Percentiles rank a stretch among this genome's conserved stretches.
Evolutionary conservation across 257 asterid species (phyloP).

Genomic region (Nicotiana obtusifolia): DNA sequence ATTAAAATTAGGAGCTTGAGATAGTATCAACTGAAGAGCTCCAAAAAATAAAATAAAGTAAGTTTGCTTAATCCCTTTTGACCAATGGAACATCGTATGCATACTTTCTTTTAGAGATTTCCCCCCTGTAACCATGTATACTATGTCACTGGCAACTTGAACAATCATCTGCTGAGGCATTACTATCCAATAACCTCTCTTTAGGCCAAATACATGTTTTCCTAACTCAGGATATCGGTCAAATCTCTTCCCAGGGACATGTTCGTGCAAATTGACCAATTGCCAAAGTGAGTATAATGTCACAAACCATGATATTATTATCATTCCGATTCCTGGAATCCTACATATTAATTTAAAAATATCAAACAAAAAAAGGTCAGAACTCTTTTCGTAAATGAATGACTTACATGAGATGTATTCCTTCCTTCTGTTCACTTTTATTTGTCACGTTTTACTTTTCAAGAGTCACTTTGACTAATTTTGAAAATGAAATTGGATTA

Average conservation of each 20-base stretch:
- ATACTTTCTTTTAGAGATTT: slow-evolving; percentile 32
- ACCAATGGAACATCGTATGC: background rate
- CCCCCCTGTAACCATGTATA: slow-evolving; percentile 51
- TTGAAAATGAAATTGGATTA: too few relatives aligned
- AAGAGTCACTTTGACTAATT: too few relatives aligned
- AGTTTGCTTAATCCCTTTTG: slow-evolving; percentile 12
- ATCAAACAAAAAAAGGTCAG: background rate
- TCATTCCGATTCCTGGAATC: slow-evolving; percentile 23
- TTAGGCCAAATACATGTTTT: slow-evolving; percentile 31
- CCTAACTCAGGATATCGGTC: slow-evolving; percentile 35
- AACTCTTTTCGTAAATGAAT: too few relatives aligned
- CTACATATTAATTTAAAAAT: slow-evolving; percentile 6
- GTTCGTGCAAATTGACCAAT: slow-evolving; percentile 31
- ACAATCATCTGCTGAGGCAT: slow-evolving; percentile 40
- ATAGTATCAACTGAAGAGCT: slow-evolving; percentile 26
- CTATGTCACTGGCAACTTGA: slow-evolving; percentile 36
- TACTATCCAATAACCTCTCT: slow-evolving; percentile 23
- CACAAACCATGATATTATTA: slow-evolving; percentile 24
- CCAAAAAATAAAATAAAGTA: slow-evolving; percentile 30
- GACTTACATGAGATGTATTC: background rate
- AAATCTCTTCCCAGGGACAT: slow-evolving; percentile 26
- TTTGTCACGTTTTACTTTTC: too few relatives aligned
- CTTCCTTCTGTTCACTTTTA: background rate
- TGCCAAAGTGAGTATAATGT: slow-evolving; percentile 38
- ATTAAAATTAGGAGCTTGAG: slow-evolving; percentile 46